Base-by-base conservation (phyloP, 805 yeast species). In the Saitoella complicata region DNA sequence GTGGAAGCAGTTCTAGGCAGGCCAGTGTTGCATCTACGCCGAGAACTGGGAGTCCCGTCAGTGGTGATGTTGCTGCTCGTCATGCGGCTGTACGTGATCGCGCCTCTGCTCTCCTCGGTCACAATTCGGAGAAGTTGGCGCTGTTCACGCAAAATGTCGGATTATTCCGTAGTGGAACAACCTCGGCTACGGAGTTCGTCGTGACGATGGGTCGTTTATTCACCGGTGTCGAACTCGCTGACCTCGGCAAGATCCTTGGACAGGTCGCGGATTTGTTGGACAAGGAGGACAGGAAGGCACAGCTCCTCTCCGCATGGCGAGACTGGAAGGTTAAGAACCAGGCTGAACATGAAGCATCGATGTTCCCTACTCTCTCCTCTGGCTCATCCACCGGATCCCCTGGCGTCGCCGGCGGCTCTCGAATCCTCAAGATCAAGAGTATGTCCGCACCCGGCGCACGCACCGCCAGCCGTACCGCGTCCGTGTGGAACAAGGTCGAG, bases 401-500 rank as follows among this genome's bases (percentile, higher is more conserved):
- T 39, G 42, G 42, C n/a, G 32, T 5, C 29, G 32, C 11, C 32
- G 42, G 42, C 29, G 31, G 13, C 29, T 38, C 11, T n/a, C 31
- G 40, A 38, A 13, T 38, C 11, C 42, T 30, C 11, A 31, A 31
- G 34, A 39, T 5, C 31, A 38, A 8, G 12, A 36, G 42, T 39
- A 21, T 21, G 21, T 21, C 21, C 21, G 21, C 21, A 21, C 21
- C 21, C 21, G 13, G 37, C 8, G 36, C 21, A n/a, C 30, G 43
- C 6, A 33, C 40, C 29, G 38, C 38, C n/a, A 30, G 30, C n/a
- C 43, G 31, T n/a, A 41, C 43, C n/a, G 37, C 43, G 6, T 33
- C 38, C 34, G 43, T 41, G 1, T 41, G 43, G 43, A 41, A 41
- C 12, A 37, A 38, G 21, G 34, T 41, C 6, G 43, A 41, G 29